Evolutionary conservation across 2,329 filamentous ascomycete species (phyloP), one percentile per base, ranked within the genome.

Genomic region (Didymella arachidicola): DNA sequence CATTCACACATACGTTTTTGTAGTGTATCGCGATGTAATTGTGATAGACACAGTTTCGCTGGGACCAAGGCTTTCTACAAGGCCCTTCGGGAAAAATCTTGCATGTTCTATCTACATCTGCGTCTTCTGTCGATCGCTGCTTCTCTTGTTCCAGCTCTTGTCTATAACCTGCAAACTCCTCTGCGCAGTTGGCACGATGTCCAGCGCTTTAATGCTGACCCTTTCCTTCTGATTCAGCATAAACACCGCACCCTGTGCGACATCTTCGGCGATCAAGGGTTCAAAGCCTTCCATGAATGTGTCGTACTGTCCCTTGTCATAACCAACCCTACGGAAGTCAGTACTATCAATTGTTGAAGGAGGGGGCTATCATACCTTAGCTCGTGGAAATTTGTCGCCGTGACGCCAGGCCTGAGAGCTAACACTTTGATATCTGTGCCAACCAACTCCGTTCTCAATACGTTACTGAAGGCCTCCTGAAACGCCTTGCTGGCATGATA

Each of bases 401-500:
- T 80, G n/a, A 79, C 76, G 0, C 81, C 82, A 0, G 82, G 82
- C 30, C 81, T 67, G 14, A 83, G 59, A 0, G 78, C 79, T 7
- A 83, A 55, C 0, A 83, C 80, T n/a, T 78, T 76, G 53, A 83
- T 81, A 59, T 82, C 78, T 0, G 80, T 81, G 3, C 76, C 79
- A 22, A 61, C 68, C 8, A 83, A 65, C 66, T 86, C 83, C 18
- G 76, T 82, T 0, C 82, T 71, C 10, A 84, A 72, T 1, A 77
- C 76, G 53, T 84, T 83, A 0, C 79, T 80, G 60, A 85, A 83
- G 0, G 70, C 82, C 53, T 84, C 81, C 50, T 81, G 80, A 3
- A 72, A 74, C 0, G 81, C 80, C 61, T 83, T 83, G 60, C 72
- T 79, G 4, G 80, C 74, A 57, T 83, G 81, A 53, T 83, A 82